These are phyloP conservation scores for Cytospora piceae DNA, from an alignment of 2,329 filamentous ascomycete genomes.

Conservation along the genomic window DNA sequence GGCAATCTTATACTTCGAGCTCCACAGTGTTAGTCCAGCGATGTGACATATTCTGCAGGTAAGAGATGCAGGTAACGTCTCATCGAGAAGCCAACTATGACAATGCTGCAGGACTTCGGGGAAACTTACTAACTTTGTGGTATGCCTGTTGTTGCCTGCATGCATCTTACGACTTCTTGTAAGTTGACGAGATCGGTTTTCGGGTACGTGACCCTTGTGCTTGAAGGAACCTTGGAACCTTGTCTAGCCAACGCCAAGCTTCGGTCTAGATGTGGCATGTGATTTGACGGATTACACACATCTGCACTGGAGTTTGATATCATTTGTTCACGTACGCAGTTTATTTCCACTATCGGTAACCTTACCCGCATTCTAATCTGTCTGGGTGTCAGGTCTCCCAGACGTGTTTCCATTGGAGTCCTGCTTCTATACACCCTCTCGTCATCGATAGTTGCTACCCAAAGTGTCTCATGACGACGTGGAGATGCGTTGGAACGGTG, in stretches of 20 bases:
- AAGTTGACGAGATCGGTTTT: too few relatives aligned
- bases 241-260: neutral
- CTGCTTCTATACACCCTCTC: neutral
- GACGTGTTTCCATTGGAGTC: constrained; percentile 11
- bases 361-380: neutral
- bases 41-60: neutral
- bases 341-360: neutral
- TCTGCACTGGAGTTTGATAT: neutral
- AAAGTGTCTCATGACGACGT: neutral
- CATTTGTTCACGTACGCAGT: constrained; percentile 20
- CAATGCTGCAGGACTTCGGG: neutral
- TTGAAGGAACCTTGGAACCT: too few relatives aligned
- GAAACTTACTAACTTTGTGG: neutral
- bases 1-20: neutral
- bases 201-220: too few relatives aligned
- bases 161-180: constrained; percentile 5
- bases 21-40: neutral
- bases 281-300: neutral
- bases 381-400: constrained; percentile 7
- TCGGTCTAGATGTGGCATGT: neutral
- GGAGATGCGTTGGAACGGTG: neutral
- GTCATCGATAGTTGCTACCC: neutral
- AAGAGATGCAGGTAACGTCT: neutral
- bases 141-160: neutral
- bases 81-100: neutral